These are phyloP conservation scores for Skeletonema marinoi DNA, from an alignment of 108 stramenopile genomes.

Conservation along the genomic window DNA sequence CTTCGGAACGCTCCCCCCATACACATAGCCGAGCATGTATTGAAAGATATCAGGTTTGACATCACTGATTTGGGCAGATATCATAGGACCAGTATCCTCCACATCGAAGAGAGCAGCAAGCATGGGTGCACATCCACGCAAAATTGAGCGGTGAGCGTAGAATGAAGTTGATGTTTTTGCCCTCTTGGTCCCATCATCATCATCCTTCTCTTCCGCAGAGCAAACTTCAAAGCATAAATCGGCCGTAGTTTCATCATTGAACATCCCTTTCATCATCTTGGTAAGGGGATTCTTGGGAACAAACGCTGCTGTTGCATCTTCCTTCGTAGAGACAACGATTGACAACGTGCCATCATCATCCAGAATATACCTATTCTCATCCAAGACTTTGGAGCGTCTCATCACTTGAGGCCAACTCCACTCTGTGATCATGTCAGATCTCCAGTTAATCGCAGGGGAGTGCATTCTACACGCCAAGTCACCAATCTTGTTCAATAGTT, in stretches of 20 bases:
- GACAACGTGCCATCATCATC: constrained; percentile 4
- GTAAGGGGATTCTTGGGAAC: background rate
- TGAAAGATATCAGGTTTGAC: background rate
- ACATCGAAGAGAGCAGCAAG: background rate
- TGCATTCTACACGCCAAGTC: no score
- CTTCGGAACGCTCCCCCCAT: background rate
- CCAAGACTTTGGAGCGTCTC: background rate
- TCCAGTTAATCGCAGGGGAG: background rate
- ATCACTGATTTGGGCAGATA: background rate
- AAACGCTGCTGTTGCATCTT: background rate
- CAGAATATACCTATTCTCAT: background rate
- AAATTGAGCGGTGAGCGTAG: background rate
- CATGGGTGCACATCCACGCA: background rate
- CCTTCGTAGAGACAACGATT: background rate
- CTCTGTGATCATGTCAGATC: background rate
- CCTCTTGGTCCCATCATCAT: background rate
- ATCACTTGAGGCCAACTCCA: background rate
- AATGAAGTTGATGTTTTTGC: background rate
- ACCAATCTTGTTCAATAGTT: background rate
- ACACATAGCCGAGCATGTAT: background rate
- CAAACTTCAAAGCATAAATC: constrained; percentile 1
- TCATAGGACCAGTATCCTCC: background rate
- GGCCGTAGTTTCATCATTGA: background rate
- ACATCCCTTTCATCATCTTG: background rate
- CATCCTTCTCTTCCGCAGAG: background rate